phyloP scores from a whole-genome alignment of 148 eudicot genomes.

The Vaccinium myrtillus region DNA sequence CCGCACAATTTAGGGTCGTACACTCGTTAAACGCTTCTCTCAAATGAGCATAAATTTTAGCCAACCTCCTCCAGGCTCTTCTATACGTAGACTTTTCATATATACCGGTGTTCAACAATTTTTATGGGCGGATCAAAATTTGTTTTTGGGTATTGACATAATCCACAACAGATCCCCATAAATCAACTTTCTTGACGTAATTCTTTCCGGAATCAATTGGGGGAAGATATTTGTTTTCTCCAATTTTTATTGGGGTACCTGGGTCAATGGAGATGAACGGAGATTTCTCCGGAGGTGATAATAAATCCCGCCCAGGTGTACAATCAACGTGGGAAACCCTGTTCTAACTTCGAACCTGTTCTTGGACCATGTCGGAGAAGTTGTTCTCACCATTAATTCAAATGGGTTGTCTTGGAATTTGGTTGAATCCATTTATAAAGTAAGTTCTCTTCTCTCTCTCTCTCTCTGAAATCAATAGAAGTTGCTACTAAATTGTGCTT shows the following conservation, averaged over 20 bases:
- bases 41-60: neutral
- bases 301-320: neutral
- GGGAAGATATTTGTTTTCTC: constrained; percentile 1
- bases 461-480: neutral
- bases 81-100: neutral
- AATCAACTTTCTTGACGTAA: neutral
- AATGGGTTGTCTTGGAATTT: constrained; percentile 52
- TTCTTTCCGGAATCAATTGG: neutral
- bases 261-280: constrained; percentile 7
- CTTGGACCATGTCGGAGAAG: constrained; percentile 57
- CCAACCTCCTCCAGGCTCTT: neutral
- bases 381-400: constrained; percentile 44
- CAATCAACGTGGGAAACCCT: constrained; percentile 19
- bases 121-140: too few species aligned
- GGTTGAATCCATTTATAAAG: constrained; percentile 25
- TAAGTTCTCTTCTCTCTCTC: constrained; percentile 20
- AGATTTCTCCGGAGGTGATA: neutral
- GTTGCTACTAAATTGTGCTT: neutral
- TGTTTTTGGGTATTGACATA: neutral
- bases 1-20: too few species aligned
- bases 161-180: neutral
- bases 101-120: neutral
- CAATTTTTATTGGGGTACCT: neutral
- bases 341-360: constrained; percentile 25
- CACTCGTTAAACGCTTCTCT: too few species aligned